Base-by-base conservation (phyloP, 257 asterid species). In the Buddleja alternifolia region DNA sequence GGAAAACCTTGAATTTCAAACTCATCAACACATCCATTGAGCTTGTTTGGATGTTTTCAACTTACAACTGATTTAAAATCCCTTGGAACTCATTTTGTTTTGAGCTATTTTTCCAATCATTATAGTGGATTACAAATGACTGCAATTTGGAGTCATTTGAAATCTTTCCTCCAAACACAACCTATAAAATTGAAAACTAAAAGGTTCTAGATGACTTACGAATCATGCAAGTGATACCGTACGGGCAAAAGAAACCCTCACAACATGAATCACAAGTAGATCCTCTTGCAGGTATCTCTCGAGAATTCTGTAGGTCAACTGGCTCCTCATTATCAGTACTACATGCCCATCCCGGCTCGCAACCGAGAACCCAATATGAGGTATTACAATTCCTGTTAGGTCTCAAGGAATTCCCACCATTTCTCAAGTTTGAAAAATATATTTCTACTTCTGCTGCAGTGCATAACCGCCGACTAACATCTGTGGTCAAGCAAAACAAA, bases 271-370 rank as follows among this genome's bases (percentile, higher is more conserved):
- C 89, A 15, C 98, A 92, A 17, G 75, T 74, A n/a, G 75, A 72
- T 47, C 86, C 82, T 82, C 98, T 85, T 4, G 69, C 79, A 3
- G 98, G 98, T 20, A 83, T 76, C 29, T 65, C 80, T 36, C 51
- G 77, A 17, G 77, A 61, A 69, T 76, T 71, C 60, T 63, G 55
- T 0, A 83, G 71, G 80, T 81, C 84, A 20, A 58, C 64, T 3
- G 37, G 64, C 17, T 77, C 82, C 11, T 83, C 83, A 19, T 65
- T 71, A 59, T 81, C 87, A 29, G 78, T 71, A 34, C 75, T 57
- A 77, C 98, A 92, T 7, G 94, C 96, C 98, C 98, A 92, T 24
- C 98, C 96, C 0, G 96, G 96, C 81, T 92, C 96, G 54, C 98
- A 92, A 32, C 98, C 96, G 6, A 81, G 6, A 54, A 71, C 72